A percentile compares a stretch with the other conserved stretches of the same genome.
Evolutionary conservation across 164 flowering plant species (phyloP).

Genomic region (Piper betle): DNA sequence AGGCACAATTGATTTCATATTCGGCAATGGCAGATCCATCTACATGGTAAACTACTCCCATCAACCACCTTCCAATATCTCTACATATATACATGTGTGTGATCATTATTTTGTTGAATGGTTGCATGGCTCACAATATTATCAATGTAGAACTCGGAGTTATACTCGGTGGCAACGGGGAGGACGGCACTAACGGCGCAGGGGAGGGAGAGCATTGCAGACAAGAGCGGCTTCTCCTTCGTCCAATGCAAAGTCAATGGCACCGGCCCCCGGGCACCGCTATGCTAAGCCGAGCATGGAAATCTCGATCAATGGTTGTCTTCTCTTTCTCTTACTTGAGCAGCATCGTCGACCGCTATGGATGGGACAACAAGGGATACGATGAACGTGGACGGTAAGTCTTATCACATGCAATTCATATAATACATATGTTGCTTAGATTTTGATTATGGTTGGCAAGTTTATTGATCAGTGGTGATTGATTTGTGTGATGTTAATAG

Average conservation of each 20-base stretch:
- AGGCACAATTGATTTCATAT: constrained; percentile 39
- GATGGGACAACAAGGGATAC: constrained; percentile 26
- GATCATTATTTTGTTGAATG: too few species aligned
- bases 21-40: constrained; percentile 28
- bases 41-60: constrained; percentile 16
- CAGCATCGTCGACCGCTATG: constrained; percentile 13
- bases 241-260: constrained; percentile 35
- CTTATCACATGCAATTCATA: too few species aligned
- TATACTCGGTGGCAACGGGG: constrained; percentile 16
- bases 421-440: too few species aligned
- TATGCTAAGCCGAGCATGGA: constrained; percentile 36
- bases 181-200: constrained; percentile 32
- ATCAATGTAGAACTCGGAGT: constrained; percentile 16
- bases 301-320: constrained; percentile 27
- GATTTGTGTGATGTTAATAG: neutral
- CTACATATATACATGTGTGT: too few species aligned
- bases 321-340: constrained; percentile 31
- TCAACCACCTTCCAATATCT: too few species aligned
- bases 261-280: constrained; percentile 9
- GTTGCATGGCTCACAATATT: too few species aligned
- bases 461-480: neutral
- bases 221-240: constrained; percentile 33
- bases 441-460: neutral
- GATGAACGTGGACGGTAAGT: constrained; percentile 10
- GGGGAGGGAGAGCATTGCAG: constrained; percentile 13